Evolutionary conservation across 768 basidiomycete genomes (phyloP).

Genomic region (Pisolithus marmoratus): DNA sequence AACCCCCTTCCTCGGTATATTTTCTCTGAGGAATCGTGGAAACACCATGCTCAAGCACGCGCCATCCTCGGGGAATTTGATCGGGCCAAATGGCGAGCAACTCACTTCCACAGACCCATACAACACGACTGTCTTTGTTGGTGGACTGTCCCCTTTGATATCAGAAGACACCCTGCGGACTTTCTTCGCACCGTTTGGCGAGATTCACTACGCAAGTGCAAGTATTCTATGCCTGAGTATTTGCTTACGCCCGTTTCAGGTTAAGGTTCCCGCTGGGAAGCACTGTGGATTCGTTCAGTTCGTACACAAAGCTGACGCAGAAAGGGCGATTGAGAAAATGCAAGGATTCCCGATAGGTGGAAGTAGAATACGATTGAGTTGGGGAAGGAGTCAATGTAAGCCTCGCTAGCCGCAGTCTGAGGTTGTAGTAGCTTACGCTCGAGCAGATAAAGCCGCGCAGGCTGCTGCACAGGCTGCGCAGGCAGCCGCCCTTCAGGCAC

Average conservation of each 20-base stretch:
- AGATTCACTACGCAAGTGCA: conserved; percentile 78
- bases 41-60: conserved; percentile 78
- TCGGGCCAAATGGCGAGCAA: conserved; percentile 83
- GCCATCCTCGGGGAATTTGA: conserved; percentile 78
- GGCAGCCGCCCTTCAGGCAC: conserved; percentile 59
- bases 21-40: conserved; percentile 73
- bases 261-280: conserved; percentile 95
- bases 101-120: conserved; percentile 90
- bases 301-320: conserved; percentile 86
- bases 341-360: conserved; percentile 94
- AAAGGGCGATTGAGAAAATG: conserved; percentile 92
- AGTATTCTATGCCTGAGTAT: conserved; percentile 4
- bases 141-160: conserved; percentile 82
- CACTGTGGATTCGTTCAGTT: conserved; percentile 97
- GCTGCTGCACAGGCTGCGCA: conserved; percentile 83
- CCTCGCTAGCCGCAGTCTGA: not conserved
- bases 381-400: conserved; percentile 89
- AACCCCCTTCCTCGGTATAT: conserved; percentile 46
- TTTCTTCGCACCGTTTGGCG: conserved; percentile 89
- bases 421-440: conserved; percentile 2
- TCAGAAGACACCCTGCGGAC: conserved; percentile 88
- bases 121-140: conserved; percentile 94
- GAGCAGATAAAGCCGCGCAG: conserved; percentile 81
- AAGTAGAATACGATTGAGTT: conserved; percentile 83
- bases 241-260: conserved; percentile 37